phyloP scores from a whole-genome alignment of 2,329 filamentous ascomycete species.

The Cytospora schulzeri region DNA sequence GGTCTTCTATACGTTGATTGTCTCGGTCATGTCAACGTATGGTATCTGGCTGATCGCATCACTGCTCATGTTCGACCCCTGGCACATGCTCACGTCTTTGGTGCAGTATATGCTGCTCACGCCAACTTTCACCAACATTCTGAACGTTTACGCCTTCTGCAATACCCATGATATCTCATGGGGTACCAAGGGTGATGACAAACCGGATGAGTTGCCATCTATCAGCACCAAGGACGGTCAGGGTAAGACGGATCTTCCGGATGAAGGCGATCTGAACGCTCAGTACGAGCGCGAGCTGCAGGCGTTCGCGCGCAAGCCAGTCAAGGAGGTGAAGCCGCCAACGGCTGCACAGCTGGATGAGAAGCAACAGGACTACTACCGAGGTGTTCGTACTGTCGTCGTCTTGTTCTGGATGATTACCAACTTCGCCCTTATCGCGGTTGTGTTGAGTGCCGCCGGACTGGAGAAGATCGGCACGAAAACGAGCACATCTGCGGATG shows the following conservation, averaged over 20 bases:
- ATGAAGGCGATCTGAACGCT: constrained; percentile 91
- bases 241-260: constrained; percentile 93
- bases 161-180: constrained; percentile 98
- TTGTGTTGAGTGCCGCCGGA: constrained; percentile 85
- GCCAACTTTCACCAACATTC: constrained; percentile 95
- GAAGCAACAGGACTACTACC: constrained; percentile 97
- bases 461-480: constrained; percentile 63
- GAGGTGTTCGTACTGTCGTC: constrained; percentile 88
- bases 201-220: constrained; percentile 84
- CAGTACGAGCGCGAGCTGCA: constrained; percentile 87
- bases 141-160: constrained; percentile 99
- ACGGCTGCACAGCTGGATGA: constrained; percentile 63
- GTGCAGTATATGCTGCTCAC: constrained; percentile 93
- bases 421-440: constrained; percentile 84
- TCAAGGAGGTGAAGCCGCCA: constrained; percentile 67
- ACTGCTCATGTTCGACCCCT: constrained; percentile 94
- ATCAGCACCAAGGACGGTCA: constrained; percentile 85
- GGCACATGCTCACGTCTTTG: constrained; percentile 98
- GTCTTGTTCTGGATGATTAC: constrained; percentile 96
- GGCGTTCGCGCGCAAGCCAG: constrained; percentile 73
- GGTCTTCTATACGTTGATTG: constrained; percentile 90
- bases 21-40: constrained; percentile 90
- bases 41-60: constrained; percentile 90
- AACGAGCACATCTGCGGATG: background rate
- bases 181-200: constrained; percentile 98